Percentiles rank a stretch among this genome's conserved stretches.
Conservation (phyloP, 2,329 filamentous ascomycete species). For the Trichoderma atrobrunneum region DNA sequence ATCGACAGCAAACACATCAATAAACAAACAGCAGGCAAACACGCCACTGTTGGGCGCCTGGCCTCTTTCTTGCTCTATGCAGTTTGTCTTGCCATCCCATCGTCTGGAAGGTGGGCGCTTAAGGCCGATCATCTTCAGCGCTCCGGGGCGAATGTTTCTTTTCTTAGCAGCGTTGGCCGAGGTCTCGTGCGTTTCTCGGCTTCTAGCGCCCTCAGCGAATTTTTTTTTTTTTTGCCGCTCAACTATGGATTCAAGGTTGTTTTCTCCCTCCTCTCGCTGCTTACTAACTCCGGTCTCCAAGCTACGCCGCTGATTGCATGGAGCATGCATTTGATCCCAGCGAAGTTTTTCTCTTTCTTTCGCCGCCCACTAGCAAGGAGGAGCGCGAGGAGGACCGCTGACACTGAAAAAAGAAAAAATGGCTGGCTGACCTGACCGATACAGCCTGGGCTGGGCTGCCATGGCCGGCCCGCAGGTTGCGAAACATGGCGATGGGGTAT, state of each 20-base stretch:
- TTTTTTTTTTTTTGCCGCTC: neutral
- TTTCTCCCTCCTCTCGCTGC: neutral
- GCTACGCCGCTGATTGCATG: neutral
- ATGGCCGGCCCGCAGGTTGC: neutral
- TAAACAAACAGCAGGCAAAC: neutral
- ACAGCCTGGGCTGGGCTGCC: neutral
- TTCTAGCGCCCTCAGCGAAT: neutral
- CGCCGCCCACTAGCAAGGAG: neutral
- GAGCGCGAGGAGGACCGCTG: neutral
- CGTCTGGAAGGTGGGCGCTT: neutral
- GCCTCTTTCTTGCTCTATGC: neutral
- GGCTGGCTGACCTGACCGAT: neutral
- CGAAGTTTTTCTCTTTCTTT: neutral
- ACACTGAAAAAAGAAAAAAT: neutral
- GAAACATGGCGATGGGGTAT: conserved; percentile 12
- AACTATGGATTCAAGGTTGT: neutral
- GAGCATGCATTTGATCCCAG: neutral
- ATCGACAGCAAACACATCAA: neutral
- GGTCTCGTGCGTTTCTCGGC: neutral
- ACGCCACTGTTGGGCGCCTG: neutral
- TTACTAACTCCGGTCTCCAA: neutral
- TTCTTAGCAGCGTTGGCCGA: neutral
- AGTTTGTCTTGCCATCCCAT: neutral
- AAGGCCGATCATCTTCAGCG: conserved; percentile 1
- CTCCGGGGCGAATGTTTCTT: neutral